Evolutionary conservation across 257 asterid genomes (phyloP), one percentile per base, ranked within the genome.

Genomic region (Buddleja alternifolia): DNA sequence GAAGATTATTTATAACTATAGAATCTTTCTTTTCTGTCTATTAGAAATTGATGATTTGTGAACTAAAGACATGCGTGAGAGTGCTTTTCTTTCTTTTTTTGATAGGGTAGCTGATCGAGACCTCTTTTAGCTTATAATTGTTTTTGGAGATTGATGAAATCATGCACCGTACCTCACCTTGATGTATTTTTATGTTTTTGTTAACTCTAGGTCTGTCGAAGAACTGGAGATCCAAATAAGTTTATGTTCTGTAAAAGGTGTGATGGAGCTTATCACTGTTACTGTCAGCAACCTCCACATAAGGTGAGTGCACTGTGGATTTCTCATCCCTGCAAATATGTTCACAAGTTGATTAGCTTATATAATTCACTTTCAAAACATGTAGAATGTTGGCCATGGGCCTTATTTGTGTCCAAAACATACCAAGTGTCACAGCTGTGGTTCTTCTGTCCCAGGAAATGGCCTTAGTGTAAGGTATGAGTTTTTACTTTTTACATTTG

Each of bases 241-340:
- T 88, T 92, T 72, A 88, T 88, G 98, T 94, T 89, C 79, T 94
- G 98, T 85, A 91, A 85, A 84, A 91, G 98, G 78, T 94, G 99
- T 66, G 99, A 94, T 76, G 92, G 82, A 74, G 99, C 99, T 65
- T 75, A 65, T 59, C 98, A 94, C 73, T 92, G 98, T 75, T 94
- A 91, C 78, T 94, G 99, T 71, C 95, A 87, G 78, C 98, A 94
- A 73, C 99, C 97, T 75, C 95, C 99, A 17, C 99, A 91, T 78
- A 94, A 91, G 99, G 99, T 94, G 72, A 45, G 75, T 29, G n/a
- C n/a, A n/a, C 47, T 51, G 36, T 50, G 34, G 40, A 52, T 41
- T 58, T 64, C 73, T 29, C 53, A 59, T 20, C 39, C 62, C 46
- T 53, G 39, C 69, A 37, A 36, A 39, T 48, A 60, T 7, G 10